Evolutionary conservation across 768 basidiomycete species (phyloP), one percentile per base, ranked within the genome.

Genomic region (Polyporus arcularius): DNA sequence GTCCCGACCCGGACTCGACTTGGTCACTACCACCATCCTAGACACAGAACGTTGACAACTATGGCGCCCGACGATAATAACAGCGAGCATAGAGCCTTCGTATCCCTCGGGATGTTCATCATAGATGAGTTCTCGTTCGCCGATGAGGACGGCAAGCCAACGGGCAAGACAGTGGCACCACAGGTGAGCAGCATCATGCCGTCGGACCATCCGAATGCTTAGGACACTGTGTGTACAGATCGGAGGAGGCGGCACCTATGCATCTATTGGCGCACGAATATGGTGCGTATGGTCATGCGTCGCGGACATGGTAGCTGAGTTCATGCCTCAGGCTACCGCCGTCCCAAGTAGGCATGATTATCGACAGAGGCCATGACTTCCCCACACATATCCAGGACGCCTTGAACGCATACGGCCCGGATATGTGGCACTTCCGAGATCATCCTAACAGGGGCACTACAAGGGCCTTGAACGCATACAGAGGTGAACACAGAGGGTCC

Each of bases 31-130:
- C 15, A 43, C 42, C 16, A 43, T 14, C 16, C 5, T 43, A 16
- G 15, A 16, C 42, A 43, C 6, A 43, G 42, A 21, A 26, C 21
- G 21, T 26, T 26, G 21, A 26, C 21, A 26, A 26, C 21, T 14
- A 64, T 65, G 67, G 64, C 67, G 53, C 63, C 67, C 53, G 31
- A 57, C 51, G 2, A 46, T 15, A 12, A 40, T n/a, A 40, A 9
- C 38, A 4, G 4, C 46, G n/a, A 47, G 47, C 49, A 26, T 26
- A 48, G 69, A 32, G 64, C 72, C 42, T 87, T 92, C 49, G 84
- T 83, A 18, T 85, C 87, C n/a, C 77, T 94, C 30, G 94, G 94
- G 7, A 85, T 94, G 84, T 96, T 96, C 77, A 95, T 97, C 68
- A 82, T 96, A 67, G 94, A 97, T 72, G 81, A 88, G 62, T 90